Evolutionary conservation across 1,139 yeast species (phyloP).

Genomic region (Yarrowia galli): DNA sequence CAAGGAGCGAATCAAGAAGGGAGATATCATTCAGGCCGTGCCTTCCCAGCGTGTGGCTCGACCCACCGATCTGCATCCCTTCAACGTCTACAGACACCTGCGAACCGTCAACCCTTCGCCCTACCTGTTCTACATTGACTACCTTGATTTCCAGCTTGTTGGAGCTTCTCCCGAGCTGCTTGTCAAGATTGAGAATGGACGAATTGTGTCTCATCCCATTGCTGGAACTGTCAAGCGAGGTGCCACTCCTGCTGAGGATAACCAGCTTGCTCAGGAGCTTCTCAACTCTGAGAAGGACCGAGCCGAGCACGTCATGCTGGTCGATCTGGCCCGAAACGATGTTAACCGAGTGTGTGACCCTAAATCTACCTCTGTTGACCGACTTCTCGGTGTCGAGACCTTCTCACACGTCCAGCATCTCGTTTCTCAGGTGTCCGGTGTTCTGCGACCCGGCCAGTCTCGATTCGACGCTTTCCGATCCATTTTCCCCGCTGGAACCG

Average conservation of each 20-base stretch:
- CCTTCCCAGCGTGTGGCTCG: constrained; percentile 97
- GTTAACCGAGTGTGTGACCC: constrained; percentile 95
- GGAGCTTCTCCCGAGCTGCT: constrained; percentile 97
- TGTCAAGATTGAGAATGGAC: constrained; percentile 81
- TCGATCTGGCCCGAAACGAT: constrained; percentile 95
- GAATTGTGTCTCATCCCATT: constrained; percentile 92
- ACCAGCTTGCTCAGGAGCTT: constrained; percentile 74
- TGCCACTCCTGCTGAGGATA: constrained; percentile 88
- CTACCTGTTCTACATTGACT: constrained; percentile 90
- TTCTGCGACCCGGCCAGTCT: constrained; percentile 78
- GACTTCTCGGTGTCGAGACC: constrained; percentile 86
- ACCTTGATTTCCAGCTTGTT: constrained; percentile 87
- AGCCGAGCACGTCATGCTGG: constrained; percentile 98
- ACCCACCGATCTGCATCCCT: constrained; percentile 94
- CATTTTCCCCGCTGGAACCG: constrained; percentile 98
- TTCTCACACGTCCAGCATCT: constrained; percentile 98
- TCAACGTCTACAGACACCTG: constrained; percentile 91
- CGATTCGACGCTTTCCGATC: constrained; percentile 97
- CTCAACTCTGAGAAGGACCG: constrained; percentile 86
- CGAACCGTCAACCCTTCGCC: constrained; percentile 98
- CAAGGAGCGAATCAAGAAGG: constrained; percentile 81
- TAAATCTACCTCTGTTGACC: constrained; percentile 79
- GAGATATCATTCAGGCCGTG: constrained; percentile 96
- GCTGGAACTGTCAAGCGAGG: constrained; percentile 97
- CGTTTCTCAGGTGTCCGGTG: constrained; percentile 94